Base-by-base conservation (phyloP, 148 eudicot species). In the Suaeda aralocaspica region DNA sequence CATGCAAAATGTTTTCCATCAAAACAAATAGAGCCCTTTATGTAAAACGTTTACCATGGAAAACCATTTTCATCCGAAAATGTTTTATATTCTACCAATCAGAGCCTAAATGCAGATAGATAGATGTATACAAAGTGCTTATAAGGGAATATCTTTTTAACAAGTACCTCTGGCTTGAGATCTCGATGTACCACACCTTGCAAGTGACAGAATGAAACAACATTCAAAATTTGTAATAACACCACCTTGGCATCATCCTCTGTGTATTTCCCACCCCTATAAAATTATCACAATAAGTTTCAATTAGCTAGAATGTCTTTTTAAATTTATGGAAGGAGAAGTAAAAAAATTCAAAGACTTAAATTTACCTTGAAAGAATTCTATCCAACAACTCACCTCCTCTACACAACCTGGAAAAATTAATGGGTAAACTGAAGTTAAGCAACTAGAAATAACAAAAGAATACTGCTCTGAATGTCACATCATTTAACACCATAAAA, bases 171-270 rank as follows among this genome's bases (percentile, higher is more conserved):
- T 25, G 99, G 99, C 80, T 94, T 94, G 59, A 94, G 88, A 79
- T 94, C 99, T 24, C 97, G 90, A 79, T 94, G 99, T 59, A 94
- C 97, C 74, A 94, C 99, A 3, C 99, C 99, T 70, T 94, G 99
- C 71, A 94, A 87, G 84, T 94, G 99, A 78, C 93, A 94, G 78
- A 84, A 94, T 59, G 98, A 82, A 72, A 89, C 97, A 71, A 87
- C 89, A 67, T 84, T 87, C 46, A 94, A 64, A 67, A 94, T 87
- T 72, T 94, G 99, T 62, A 83, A 79, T 83, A 94, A 70, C 62
- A 94, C 91, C 48, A 59, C 76, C 78, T 89, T 94, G 48, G 97
- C 99, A 63, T 94, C 99, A 33, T 89, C 99, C 85, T 94, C 99
- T 22, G 92, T 63, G 77, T 89, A 94, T 71, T 84, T 94, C 24